A percentile compares a stretch with the other conserved stretches of the same genome.
phyloP scores from a whole-genome alignment of 352 stramenopile species.

The Peronospora farinosa region DNA sequence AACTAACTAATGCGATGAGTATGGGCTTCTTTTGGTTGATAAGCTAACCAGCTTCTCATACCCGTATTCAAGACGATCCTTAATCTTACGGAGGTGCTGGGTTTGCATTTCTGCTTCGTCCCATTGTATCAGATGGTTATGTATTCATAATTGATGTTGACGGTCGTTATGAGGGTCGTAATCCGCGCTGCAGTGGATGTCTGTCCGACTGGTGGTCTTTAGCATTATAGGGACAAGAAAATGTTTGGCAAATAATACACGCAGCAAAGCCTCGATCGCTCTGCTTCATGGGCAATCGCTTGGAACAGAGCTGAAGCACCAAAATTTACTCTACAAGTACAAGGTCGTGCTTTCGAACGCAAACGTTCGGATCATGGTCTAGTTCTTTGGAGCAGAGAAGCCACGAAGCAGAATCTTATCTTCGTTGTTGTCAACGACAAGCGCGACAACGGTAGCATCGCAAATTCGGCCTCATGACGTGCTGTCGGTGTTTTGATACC shows the following conservation, averaged over 20 bases:
- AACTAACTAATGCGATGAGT: conserved; percentile 76
- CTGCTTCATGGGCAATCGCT: background rate
- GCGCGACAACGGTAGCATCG: conserved; percentile 84
- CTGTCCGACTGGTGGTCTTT: conserved; percentile 89
- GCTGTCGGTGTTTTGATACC: conserved; percentile 75
- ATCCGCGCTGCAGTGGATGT: conserved; percentile 81
- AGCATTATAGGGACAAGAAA: conserved; percentile 63
- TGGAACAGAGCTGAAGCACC: conserved; percentile 6
- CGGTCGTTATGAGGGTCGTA: conserved; percentile 66
- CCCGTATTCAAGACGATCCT: conserved; percentile 85
- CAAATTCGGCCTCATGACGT: conserved; percentile 92
- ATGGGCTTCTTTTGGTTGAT: conserved; percentile 93
- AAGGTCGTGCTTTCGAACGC: conserved; percentile 64
- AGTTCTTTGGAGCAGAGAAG: conserved; percentile 96
- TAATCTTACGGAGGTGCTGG: conserved; percentile 78
- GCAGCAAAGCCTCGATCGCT: conserved; percentile 2
- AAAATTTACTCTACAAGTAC: conserved; percentile 33
- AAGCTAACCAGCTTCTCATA: conserved; percentile 90
- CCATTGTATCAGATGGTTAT: conserved; percentile 12
- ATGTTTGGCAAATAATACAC: conserved; percentile 29
- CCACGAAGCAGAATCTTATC: conserved; percentile 25
- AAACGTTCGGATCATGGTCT: conserved; percentile 91
- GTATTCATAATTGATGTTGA: conserved; percentile 51
- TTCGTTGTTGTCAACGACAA: conserved; percentile 50
- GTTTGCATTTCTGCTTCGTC: conserved; percentile 52